Conservation (phyloP, 441 rosid genomes). For the Rhodomyrtus psidioides region DNA sequence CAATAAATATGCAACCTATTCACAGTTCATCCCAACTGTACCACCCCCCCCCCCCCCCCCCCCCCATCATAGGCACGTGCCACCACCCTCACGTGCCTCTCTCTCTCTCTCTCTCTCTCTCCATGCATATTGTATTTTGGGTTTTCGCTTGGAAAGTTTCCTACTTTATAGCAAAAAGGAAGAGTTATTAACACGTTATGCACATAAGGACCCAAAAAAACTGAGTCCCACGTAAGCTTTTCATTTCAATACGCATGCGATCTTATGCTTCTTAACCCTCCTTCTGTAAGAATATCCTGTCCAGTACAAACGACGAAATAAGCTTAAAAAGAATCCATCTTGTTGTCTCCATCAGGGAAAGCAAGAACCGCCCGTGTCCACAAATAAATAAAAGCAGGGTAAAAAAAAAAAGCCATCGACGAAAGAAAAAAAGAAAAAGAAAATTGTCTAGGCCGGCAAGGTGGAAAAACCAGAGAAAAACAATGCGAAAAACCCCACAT, state of each 20-base stretch:
- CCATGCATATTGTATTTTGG: not conserved
- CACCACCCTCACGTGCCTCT: not conserved
- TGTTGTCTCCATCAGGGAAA: not conserved
- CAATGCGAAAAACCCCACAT: not conserved
- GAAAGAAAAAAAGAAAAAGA: not conserved
- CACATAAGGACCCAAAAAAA: not conserved
- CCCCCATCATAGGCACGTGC: not conserved
- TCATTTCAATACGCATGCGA: not conserved
- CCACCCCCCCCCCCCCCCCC: no score
- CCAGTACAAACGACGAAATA: not conserved
- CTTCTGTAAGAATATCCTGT: not conserved
- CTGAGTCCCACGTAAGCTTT: not conserved
- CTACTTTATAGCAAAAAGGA: not conserved
- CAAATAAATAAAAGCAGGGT: not conserved
- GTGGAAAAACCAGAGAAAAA: not conserved
- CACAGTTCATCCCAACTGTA: not conserved
- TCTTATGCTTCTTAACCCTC: not conserved
- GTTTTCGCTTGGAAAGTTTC: not conserved
- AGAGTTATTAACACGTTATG: not conserved
- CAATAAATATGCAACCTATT: not conserved
- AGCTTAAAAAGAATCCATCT: not conserved
- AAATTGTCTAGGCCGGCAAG: no score
- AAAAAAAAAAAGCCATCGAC: not conserved
- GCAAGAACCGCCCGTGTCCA: not conserved
- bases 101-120: not conserved